phyloP scores from a whole-genome alignment of 108 stramenopile genomes.

The Ochromonas danica region DNA sequence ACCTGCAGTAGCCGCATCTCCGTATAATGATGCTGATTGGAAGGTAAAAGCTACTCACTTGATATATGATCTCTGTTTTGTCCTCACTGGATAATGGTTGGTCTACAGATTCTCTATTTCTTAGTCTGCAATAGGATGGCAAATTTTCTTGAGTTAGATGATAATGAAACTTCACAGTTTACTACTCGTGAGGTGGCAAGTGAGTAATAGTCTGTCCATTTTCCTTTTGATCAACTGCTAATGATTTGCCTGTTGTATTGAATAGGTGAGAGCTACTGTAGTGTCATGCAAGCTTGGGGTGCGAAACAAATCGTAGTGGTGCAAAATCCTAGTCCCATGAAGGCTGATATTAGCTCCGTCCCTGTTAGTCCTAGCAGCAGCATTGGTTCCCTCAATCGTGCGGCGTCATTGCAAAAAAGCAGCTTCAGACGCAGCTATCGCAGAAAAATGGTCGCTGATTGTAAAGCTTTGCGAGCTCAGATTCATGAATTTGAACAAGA shows the following conservation, averaged over 20 bases:
- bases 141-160: not conserved
- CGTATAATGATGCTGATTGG: too few relatives aligned
- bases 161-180: not conserved
- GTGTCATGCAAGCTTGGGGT: not conserved
- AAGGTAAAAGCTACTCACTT: too few relatives aligned
- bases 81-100: not conserved
- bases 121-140: not conserved
- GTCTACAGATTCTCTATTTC: not conserved
- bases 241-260: too few relatives aligned
- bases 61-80: too few relatives aligned
- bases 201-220: too few relatives aligned
- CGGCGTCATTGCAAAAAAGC: not conserved
- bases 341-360: too few relatives aligned
- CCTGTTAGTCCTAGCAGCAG: too few relatives aligned
- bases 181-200: not conserved
- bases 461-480: slow-evolving; percentile 5
- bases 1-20: too few relatives aligned
- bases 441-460: slow-evolving; percentile 12
- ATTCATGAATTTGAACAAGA: slow-evolving; percentile 17
- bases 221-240: too few relatives aligned
- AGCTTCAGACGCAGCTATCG: not conserved
- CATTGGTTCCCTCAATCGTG: too few relatives aligned
- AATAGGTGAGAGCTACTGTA: not conserved
- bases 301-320: not conserved
- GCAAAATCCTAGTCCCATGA: too few relatives aligned